Evolutionary conservation across 352 stramenopile genomes (phyloP).

Genomic region (Pythium chondricola): DNA sequence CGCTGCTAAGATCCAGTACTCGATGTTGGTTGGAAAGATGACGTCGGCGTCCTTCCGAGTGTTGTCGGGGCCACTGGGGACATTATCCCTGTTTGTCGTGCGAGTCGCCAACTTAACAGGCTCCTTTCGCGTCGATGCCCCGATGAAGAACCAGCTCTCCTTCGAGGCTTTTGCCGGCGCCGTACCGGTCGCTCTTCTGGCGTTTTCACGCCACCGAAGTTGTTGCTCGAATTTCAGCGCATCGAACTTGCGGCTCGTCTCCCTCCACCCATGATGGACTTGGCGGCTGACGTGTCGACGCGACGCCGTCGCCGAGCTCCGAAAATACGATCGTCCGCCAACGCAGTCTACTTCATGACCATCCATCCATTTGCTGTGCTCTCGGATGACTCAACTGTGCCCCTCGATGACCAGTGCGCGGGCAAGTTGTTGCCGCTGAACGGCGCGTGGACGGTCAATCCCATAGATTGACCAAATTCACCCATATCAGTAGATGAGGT

Average conservation of each 20-base stretch:
- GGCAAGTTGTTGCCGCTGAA: constrained; percentile 9
- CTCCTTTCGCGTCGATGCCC: constrained; percentile 18
- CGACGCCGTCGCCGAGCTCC: no score
- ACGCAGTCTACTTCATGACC: constrained; percentile 21
- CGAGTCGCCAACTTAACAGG: constrained; percentile 7
- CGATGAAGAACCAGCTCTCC: constrained; percentile 16
- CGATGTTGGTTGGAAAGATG: constrained; percentile 18
- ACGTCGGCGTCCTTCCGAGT: constrained; percentile 23
- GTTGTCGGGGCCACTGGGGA: constrained; percentile 24
- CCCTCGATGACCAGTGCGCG: constrained; percentile 25
- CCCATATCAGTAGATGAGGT: no score
- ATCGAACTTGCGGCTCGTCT: no score
- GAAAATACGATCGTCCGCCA: constrained; percentile 9
- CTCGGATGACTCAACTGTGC: constrained; percentile 17
- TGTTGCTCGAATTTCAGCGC: constrained; percentile 20
- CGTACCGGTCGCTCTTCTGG: constrained; percentile 18
- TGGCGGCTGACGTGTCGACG: constrained; percentile 18
- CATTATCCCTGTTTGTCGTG: constrained; percentile 16
- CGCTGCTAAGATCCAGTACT: constrained; percentile 22
- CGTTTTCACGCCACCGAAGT: constrained; percentile 18
- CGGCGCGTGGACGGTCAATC: constrained; percentile 17
- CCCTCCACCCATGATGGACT: no score
- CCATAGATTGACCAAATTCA: no score
- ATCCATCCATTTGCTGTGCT: constrained; percentile 25
- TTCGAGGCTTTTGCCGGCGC: constrained; percentile 20